Evolutionary conservation across 345 rosid genomes (phyloP), one percentile per base, ranked within the genome.

Genomic region (Hypericum perforatum): DNA sequence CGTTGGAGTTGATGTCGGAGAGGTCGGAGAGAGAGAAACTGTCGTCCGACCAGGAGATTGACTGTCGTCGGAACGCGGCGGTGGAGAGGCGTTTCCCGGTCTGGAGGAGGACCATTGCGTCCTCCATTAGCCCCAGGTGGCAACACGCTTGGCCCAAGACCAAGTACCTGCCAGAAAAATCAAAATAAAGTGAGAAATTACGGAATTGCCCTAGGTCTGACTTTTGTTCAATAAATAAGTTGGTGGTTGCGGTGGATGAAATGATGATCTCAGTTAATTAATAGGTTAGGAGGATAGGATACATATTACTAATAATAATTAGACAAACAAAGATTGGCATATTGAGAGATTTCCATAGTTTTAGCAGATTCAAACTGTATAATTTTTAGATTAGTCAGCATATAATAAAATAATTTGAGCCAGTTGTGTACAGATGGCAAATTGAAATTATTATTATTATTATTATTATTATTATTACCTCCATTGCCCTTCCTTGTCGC

Each of bases 121-220:
- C 98, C 74, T 92, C 98, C 96, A 92, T 83, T 5, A 92, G 73
- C 40, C 98, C 98, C 0, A 92, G 71, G 56, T 88, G 88, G 70
- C 86, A 77, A 56, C 98, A 92, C 5, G 96, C 98, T 74, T 87
- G 90, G 13, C 98, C 98, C 43, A 88, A 57, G 38, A 88, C 82
- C 65, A 70, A 57, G 63, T 83, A 92, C 78, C 98, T 92, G 73
- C 3, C 7, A 13, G 4, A 50, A 16, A 39, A 39, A 5, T 9
- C 14, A 37, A 52, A 37, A 8, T 37, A 36, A 36, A 1, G 11
- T 10, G n/a, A 52, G 9, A 9, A 37, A 52, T 9, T 36, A 7
- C 55, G 13, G 54, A 45, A 6, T 1, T 12, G 50, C 22, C 12
- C 15, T 12, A 13, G 16, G 0, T 13, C 8, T 8, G 9, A 46